Evolutionary conservation across 163 green algal species (phyloP).

Genomic region (Scenedesmus sp.): DNA sequence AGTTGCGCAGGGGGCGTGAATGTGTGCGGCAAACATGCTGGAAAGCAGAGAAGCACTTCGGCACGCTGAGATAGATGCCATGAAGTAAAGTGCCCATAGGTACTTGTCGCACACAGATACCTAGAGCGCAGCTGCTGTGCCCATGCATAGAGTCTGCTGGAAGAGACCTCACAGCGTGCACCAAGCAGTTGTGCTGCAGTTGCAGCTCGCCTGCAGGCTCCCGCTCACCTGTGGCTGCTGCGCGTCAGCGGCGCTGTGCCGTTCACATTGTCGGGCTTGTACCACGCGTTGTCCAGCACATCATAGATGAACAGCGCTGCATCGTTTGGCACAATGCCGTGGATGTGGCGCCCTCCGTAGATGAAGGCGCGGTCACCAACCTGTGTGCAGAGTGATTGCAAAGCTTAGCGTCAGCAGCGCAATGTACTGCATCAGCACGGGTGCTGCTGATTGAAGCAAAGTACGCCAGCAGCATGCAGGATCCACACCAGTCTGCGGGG

Average conservation of each 20-base stretch:
- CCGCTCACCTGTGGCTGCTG: not conserved
- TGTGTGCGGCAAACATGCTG: not conserved
- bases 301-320: not conserved
- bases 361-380: slow-evolving; percentile 36
- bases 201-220: not conserved
- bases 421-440: not conserved
- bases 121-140: no score
- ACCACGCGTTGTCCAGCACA: not conserved
- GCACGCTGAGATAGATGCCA: no score
- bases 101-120: no score
- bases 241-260: not conserved
- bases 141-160: no score
- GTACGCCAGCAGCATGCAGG: no score
- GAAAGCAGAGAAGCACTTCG: no score
- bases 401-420: not conserved
- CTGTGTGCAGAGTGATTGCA: not conserved
- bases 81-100: no score
- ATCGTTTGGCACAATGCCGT: slow-evolving; percentile 12
- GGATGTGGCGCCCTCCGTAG: slow-evolving; percentile 13
- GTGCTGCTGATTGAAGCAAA: no score
- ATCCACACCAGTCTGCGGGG: no score
- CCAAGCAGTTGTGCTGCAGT: no score
- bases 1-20: not conserved
- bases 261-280: not conserved
- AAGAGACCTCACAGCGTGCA: no score